These are phyloP conservation scores for Cryptosporidium felis DNA, from an alignment of 169 alveolate genomes.

Conservation along the genomic window DNA sequence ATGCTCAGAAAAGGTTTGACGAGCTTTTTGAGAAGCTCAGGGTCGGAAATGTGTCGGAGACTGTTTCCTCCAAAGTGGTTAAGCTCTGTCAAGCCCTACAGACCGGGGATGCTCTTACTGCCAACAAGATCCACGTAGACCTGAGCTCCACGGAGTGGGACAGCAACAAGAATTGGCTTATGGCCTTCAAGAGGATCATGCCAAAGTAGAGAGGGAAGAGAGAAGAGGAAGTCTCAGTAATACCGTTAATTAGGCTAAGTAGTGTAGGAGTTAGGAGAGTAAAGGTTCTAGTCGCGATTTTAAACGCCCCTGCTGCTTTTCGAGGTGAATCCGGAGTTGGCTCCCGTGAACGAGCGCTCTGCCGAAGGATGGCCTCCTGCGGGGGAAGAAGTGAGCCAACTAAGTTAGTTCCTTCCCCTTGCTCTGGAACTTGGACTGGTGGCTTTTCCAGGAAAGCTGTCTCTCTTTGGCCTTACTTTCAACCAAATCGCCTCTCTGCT, in stretches of 20 bases:
- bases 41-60: constrained; percentile 78
- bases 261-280: no score
- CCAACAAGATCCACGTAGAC: constrained; percentile 80
- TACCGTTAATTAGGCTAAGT: neutral
- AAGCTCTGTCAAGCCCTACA: constrained; percentile 78
- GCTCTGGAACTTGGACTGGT: neutral
- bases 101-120: constrained; percentile 78
- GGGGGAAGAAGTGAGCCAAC: no score
- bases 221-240: neutral
- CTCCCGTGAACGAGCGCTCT: no score
- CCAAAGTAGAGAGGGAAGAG: constrained; percentile 27
- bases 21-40: constrained; percentile 79
- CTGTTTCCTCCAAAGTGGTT: constrained; percentile 77
- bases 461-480: constrained; percentile 19
- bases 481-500: constrained; percentile 18
- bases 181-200: constrained; percentile 69
- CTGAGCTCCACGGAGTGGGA: constrained; percentile 84
- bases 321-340: no score
- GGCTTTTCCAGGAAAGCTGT: constrained; percentile 52
- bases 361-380: no score
- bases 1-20: constrained; percentile 74
- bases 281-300: no score
- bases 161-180: constrained; percentile 81
- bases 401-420: no score
- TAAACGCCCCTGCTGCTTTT: no score